Evolutionary conservation across 1,139 yeast genomes (phyloP), one percentile per base, ranked within the genome.

Genomic region (Yamadazyma taylorii): DNA sequence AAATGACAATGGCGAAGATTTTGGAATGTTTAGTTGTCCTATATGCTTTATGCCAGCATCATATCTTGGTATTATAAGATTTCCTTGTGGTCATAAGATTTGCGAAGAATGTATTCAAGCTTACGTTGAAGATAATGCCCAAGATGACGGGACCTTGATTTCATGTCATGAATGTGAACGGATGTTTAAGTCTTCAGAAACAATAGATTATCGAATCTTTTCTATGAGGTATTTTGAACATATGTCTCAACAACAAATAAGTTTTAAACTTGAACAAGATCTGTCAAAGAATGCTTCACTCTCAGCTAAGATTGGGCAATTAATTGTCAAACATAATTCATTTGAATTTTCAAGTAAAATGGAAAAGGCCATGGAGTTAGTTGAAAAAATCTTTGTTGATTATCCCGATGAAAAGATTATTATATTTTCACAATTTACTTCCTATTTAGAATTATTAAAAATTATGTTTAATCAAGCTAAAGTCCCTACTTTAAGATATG

Each of bases 401-500:
- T 55, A 63, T 30, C 73, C 78, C 0, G 74, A 65, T 29, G 92
- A 84, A 42, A 85, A 85, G 53, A 63, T 84, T 9, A 77, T 92
- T 40, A 69, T 92, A 1, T 92, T 92, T 52, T 85, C 96, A 1
- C 96, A 88, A 49, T 92, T 92, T 60, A 84, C 94, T 2, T 66
- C 82, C 1, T 74, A 86, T 51, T 82, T 92, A 55, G 92, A 85
- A 43, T 59, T 92, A 23, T 60, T 92, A 56, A 73, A 75, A 33
- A 64, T 81, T 33, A 76, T 81, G 13, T 65, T 92, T 19, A 61
- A 63, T 4, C 61, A 69, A 13, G 61, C 71, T 19, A 59, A 69
- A 1, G 69, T 83, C 17, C 64, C 63, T 2, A 79, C 64, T 52
- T 63, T 88, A 36, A 66, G 88, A 36, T 90, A 87, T 58, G 92